These are phyloP conservation scores for Singerocomus rubriflavus DNA, from an alignment of 1,284 basidiomycete species.

Conservation along the genomic window DNA sequence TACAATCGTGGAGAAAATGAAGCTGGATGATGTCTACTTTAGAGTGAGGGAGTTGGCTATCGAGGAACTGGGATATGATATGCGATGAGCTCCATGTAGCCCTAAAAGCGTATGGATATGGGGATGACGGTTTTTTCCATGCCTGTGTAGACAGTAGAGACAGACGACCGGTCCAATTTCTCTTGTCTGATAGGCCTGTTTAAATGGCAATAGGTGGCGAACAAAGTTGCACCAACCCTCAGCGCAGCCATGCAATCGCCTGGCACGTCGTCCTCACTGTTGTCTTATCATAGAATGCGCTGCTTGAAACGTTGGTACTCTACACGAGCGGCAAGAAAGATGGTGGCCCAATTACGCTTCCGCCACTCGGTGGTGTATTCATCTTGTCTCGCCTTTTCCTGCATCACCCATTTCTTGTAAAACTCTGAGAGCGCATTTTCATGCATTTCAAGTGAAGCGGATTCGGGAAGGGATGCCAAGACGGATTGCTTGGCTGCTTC, in stretches of 20 bases:
- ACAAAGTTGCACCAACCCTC: too few species aligned
- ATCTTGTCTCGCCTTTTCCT: constrained; percentile 55
- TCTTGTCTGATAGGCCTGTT: too few species aligned
- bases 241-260: neutral
- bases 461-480: constrained; percentile 53
- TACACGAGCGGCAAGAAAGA: constrained; percentile 52
- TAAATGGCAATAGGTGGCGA: too few species aligned
- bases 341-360: constrained; percentile 51
- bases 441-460: constrained; percentile 48
- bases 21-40: constrained; percentile 56
- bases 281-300: constrained; percentile 17
- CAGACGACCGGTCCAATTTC: too few species aligned
- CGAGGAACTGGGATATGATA: constrained; percentile 40
- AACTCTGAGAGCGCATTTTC: constrained; percentile 68
- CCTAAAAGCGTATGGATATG: neutral
- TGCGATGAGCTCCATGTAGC: constrained; percentile 12
- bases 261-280: neutral
- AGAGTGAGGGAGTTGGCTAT: constrained; percentile 58
- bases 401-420: constrained; percentile 66
- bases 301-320: constrained; percentile 42
- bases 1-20: constrained; percentile 50
- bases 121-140: neutral
- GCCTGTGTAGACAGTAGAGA: too few species aligned
- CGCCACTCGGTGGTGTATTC: constrained; percentile 64
- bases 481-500: constrained; percentile 58